Conservation (phyloP, 371 early-diverging fungal species). For the Umbelopsis sp. region DNA sequence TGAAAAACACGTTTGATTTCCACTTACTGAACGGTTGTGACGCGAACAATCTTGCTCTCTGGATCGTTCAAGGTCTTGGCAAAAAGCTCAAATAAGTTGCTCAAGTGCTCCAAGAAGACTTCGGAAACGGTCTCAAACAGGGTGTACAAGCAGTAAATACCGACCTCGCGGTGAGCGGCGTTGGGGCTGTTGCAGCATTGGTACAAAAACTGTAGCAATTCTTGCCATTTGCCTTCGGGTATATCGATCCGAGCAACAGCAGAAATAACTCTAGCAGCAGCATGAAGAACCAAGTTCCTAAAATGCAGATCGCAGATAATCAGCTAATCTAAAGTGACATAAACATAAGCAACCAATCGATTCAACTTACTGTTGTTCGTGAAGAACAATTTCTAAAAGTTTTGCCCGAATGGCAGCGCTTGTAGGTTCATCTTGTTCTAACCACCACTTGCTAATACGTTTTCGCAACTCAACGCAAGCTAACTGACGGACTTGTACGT, state of each 20-base stretch:
- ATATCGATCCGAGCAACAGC: slow-evolving; percentile 85
- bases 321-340: not conserved
- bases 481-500: slow-evolving; percentile 76
- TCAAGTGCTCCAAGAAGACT: slow-evolving; percentile 63
- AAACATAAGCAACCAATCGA: not conserved
- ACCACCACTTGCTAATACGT: slow-evolving; percentile 76
- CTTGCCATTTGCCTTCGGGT: slow-evolving; percentile 77
- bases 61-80: slow-evolving; percentile 78
- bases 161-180: slow-evolving; percentile 84
- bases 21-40: slow-evolving; percentile 74
- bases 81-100: slow-evolving; percentile 74
- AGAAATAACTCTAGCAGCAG: slow-evolving; percentile 85
- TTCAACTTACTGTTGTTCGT: slow-evolving; percentile 68
- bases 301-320: not conserved
- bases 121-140: slow-evolving; percentile 86
- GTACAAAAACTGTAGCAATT: slow-evolving; percentile 77
- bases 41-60: slow-evolving; percentile 78
- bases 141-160: slow-evolving; percentile 80
- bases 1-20: slow-evolving; percentile 3
- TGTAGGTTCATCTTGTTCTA: slow-evolving; percentile 57
- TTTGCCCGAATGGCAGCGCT: slow-evolving; percentile 62
- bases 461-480: slow-evolving; percentile 91
- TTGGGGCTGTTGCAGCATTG: slow-evolving; percentile 72
- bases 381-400: slow-evolving; percentile 69
- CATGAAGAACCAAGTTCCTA: slow-evolving; percentile 77